These are phyloP conservation scores for Hamigera avellanea DNA, from an alignment of 495 filamentous ascomycete species.

Conservation along the genomic window DNA sequence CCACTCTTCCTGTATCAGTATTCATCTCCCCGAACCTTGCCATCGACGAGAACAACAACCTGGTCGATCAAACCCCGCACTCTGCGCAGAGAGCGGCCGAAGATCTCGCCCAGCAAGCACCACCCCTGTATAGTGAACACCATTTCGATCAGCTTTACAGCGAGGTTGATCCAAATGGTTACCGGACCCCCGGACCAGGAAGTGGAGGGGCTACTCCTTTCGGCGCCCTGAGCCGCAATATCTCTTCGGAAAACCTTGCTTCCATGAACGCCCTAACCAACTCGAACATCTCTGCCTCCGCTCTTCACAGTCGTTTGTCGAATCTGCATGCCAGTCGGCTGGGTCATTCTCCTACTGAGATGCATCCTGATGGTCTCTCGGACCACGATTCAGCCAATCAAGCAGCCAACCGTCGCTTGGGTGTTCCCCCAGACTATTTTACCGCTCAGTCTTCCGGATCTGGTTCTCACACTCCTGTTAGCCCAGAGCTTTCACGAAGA, in stretches of 20 bases:
- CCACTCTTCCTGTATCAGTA: constrained; percentile 73
- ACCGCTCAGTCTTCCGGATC: constrained; percentile 17
- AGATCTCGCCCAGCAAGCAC: constrained; percentile 47
- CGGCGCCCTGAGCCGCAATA: constrained; percentile 58
- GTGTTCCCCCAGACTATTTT: constrained; percentile 22
- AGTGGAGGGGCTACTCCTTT: constrained; percentile 71
- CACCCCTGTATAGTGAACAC: constrained; percentile 82
- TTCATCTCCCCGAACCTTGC: constrained; percentile 90
- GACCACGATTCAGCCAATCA: constrained; percentile 9
- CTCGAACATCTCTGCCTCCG: constrained; percentile 37
- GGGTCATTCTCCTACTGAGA: constrained; percentile 13
- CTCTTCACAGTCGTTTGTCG: constrained; percentile 50
- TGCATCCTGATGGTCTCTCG: constrained; percentile 6
- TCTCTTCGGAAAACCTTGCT: constrained; percentile 68
- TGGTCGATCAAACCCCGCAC: constrained; percentile 42
- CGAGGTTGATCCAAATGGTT: constrained; percentile 63
- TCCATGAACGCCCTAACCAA: constrained; percentile 48
- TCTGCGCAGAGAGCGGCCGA: constrained; percentile 20
- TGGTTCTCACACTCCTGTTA: constrained; percentile 24
- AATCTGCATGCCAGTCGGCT: constrained; percentile 34
- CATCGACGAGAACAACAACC: constrained; percentile 67
- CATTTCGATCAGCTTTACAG: constrained; percentile 80
- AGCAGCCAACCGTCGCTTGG: constrained; percentile 14
- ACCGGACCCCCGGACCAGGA: constrained; percentile 59
- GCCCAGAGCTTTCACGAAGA: constrained; percentile 38